Base-by-base conservation (phyloP, 805 yeast genomes). In the Teunomyces kruisii region DNA sequence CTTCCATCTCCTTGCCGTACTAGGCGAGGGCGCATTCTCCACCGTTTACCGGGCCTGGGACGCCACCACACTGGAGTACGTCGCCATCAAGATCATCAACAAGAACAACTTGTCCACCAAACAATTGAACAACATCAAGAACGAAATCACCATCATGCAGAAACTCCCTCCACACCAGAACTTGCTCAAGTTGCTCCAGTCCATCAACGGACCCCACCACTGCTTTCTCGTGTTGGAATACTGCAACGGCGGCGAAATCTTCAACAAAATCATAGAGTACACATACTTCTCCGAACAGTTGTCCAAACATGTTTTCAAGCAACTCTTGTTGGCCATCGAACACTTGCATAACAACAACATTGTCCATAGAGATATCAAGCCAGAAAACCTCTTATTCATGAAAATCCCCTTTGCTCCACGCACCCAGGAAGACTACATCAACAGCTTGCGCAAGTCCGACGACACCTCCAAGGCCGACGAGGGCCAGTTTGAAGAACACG, bases 1-100 rank as follows among this genome's bases (percentile, higher is more conserved):
- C 35, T 72, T 62, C 51, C 55, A 57, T 30, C 54, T 72, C 13
- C 39, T 67, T 29, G 56, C 62, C 9, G 52, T 64, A 15, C 52
- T 86, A 13, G 92, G 94, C 0, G 91, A 86, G 58, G 98, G 98
- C 7, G 97, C 97, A 0, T 91, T 92, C 61, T 88, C 96, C 2
- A 76, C 79, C 9, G 98, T 92, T 4, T 88, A 82, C 68, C 82
- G 78, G 58, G 96, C 95, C 0, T 59, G 70, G 12, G 83, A 84
- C 54, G 52, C 53, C 9, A 59, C 72, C 5, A 62, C 67, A 27
- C 62, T 75, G 40, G 64, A 67, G 30, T 47, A 54, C 6, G 83
- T 88, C 12, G 96, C 96, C 9, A 79, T 88, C 56, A 88, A 88
- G 57, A 78, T 87, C 47, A 86, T 89, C 37, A 75, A 79, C 53